These are phyloP conservation scores for Elongisporangium undulatum DNA, from an alignment of 352 stramenopile species.

Conservation along the genomic window DNA sequence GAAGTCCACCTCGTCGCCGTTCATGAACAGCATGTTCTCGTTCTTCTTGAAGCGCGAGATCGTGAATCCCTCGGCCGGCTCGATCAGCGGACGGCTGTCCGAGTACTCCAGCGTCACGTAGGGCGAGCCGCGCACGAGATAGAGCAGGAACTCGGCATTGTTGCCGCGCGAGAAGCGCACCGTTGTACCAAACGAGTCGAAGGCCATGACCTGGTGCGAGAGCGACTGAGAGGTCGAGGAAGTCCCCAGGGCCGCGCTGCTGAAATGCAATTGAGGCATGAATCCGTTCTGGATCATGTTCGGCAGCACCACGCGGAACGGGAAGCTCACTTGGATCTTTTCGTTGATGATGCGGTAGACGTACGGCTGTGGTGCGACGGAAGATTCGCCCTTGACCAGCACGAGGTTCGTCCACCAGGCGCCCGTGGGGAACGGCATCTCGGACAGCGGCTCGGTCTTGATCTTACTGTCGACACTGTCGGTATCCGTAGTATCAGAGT, in stretches of 20 bases:
- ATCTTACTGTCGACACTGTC: not conserved
- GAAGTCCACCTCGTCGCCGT: conserved; percentile 40
- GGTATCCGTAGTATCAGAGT: not conserved
- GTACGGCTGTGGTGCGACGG: conserved; percentile 70
- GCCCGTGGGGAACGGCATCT: conserved; percentile 71
- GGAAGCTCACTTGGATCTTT: conserved; percentile 69
- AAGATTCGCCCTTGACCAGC: conserved; percentile 48
- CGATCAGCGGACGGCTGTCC: conserved; percentile 43
- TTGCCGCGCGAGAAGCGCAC: conserved; percentile 45
- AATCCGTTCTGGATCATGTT: conserved; percentile 65
- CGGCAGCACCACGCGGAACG: conserved; percentile 71
- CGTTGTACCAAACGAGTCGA: conserved; percentile 64
- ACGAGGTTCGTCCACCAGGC: conserved; percentile 84
- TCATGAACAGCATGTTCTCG: conserved; percentile 29
- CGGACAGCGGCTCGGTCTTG: conserved; percentile 21
- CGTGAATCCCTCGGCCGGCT: conserved; percentile 40
- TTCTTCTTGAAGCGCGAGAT: conserved; percentile 48
- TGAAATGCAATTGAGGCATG: conserved; percentile 58
- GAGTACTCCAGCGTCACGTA: conserved; percentile 76
- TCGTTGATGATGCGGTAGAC: conserved; percentile 43
- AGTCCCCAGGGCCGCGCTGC: conserved; percentile 8
- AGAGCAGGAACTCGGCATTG: conserved; percentile 37
- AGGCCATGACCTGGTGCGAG: conserved; percentile 55
- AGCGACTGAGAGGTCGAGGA: conserved; percentile 10
- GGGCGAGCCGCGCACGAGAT: conserved; percentile 74